Evolutionary conservation across 1,139 yeast species (phyloP).

Genomic region (Lodderomyces pseudojiufengensis): DNA sequence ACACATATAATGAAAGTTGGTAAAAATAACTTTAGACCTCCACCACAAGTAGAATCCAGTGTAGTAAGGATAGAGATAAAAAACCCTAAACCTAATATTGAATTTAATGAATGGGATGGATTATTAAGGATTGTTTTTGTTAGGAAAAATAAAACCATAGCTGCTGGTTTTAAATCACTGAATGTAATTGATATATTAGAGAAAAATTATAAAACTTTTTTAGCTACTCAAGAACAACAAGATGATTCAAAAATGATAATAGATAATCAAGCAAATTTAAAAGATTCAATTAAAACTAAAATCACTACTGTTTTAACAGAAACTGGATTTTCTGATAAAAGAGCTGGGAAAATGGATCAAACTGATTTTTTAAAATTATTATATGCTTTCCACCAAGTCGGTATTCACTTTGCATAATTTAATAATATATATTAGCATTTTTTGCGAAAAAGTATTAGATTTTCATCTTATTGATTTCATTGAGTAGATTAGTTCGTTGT

Average conservation of each 20-base stretch:
- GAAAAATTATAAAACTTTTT: slow-evolving; percentile 78
- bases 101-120: slow-evolving; percentile 97
- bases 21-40: slow-evolving; percentile 93
- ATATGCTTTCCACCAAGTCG: slow-evolving; percentile 95
- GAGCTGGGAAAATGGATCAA: slow-evolving; percentile 94
- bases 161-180: slow-evolving; percentile 86
- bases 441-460: too few species aligned
- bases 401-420: slow-evolving; percentile 83
- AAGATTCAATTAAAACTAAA: slow-evolving; percentile 51
- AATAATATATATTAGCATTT: neutral
- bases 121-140: slow-evolving; percentile 85
- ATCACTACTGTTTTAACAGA: slow-evolving; percentile 66
- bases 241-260: slow-evolving; percentile 53
- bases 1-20: slow-evolving; percentile 99
- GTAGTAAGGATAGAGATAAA: slow-evolving; percentile 93
- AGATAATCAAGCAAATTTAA: slow-evolving; percentile 44
- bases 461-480: too few species aligned
- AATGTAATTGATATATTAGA: slow-evolving; percentile 84
- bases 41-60: slow-evolving; percentile 97
- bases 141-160: slow-evolving; percentile 86
- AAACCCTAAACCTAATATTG: slow-evolving; percentile 86
- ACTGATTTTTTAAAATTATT: slow-evolving; percentile 84
- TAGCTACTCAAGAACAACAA: slow-evolving; percentile 50
- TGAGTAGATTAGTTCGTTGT: too few species aligned
- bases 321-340: slow-evolving; percentile 77